phyloP scores from a whole-genome alignment of 1,284 basidiomycete species.

The Ustilago hordei region DNA sequence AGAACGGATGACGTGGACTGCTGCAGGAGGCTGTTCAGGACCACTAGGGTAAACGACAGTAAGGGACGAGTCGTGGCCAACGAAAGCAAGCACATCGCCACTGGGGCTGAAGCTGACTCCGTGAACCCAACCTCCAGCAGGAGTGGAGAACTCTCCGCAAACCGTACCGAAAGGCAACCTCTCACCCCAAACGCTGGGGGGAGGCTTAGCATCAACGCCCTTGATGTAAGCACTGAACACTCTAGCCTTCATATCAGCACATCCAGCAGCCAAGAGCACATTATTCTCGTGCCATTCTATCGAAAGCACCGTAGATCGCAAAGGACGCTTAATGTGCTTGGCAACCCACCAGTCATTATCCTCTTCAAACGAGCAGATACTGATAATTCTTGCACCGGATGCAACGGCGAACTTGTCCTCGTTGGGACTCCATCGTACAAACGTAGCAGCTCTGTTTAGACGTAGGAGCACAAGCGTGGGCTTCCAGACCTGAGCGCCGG shows the following conservation, averaged over 20 bases:
- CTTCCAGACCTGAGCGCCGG: slow-evolving; percentile 81
- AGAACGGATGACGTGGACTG: slow-evolving; percentile 62
- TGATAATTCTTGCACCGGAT: slow-evolving; percentile 79
- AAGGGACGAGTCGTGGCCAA: slow-evolving; percentile 74
- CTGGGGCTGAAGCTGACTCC: slow-evolving; percentile 94
- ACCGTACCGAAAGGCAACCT: slow-evolving; percentile 97
- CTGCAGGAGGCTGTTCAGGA: slow-evolving; percentile 62
- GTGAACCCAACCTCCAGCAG: slow-evolving; percentile 96
- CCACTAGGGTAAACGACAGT: slow-evolving; percentile 65
- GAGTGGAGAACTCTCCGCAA: slow-evolving; percentile 90
- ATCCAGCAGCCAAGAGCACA: slow-evolving; percentile 91
- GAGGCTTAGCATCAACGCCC: slow-evolving; percentile 92
- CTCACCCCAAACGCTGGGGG: slow-evolving; percentile 93
- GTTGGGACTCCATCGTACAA: slow-evolving; percentile 94
- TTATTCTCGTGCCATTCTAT: slow-evolving; percentile 99
- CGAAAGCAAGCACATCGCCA: slow-evolving; percentile 91
- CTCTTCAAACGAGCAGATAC: slow-evolving; percentile 68
- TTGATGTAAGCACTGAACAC: slow-evolving; percentile 99
- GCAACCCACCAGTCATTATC: slow-evolving; percentile 98
- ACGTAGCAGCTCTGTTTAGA: slow-evolving; percentile 94
- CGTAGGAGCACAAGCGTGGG: slow-evolving; percentile 95
- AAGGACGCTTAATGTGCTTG: slow-evolving; percentile 96
- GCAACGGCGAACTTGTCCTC: slow-evolving; percentile 99
- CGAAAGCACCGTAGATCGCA: slow-evolving; percentile 89
- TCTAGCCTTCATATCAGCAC: slow-evolving; percentile 93